Percentiles rank a stretch among this genome's conserved stretches.
phyloP scores from a whole-genome alignment of 2,329 filamentous ascomycete genomes.

The Metarhizium album region DNA sequence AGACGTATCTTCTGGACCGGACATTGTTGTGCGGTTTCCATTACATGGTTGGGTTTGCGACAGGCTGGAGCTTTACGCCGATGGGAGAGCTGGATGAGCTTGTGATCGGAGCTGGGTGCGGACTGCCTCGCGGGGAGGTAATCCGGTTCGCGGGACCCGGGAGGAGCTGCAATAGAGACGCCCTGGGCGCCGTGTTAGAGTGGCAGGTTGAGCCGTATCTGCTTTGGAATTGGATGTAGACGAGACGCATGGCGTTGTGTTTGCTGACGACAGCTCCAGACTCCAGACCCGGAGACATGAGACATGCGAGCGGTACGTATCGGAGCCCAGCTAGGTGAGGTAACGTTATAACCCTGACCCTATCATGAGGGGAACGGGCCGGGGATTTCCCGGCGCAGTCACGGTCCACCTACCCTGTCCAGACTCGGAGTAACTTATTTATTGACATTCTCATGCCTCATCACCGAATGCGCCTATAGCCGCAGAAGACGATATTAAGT shows the following conservation, averaged over 20 bases:
- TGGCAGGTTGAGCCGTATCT: neutral
- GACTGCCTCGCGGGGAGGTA: neutral
- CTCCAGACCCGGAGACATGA: neutral
- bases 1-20: constrained; percentile 35
- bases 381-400: constrained; percentile 9
- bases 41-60: constrained; percentile 17
- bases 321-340: constrained; percentile 3
- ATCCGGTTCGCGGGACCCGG: neutral
- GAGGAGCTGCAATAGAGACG: neutral
- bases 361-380: constrained; percentile 3
- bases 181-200: neutral
- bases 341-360: too few relatives aligned
- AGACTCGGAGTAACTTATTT: too few relatives aligned
- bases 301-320: constrained; percentile 8
- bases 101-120: neutral
- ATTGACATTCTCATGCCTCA: too few relatives aligned
- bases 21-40: constrained; percentile 35
- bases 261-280: neutral
- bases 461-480: too few relatives aligned
- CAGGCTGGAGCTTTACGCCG: neutral
- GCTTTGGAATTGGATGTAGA: neutral
- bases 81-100: too few relatives aligned
- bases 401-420: too few relatives aligned
- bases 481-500: too few relatives aligned
- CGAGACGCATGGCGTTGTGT: neutral